Evolutionary conservation across 75 land plant genomes (phyloP).

Genomic region (Selaginella tamariscina): DNA sequence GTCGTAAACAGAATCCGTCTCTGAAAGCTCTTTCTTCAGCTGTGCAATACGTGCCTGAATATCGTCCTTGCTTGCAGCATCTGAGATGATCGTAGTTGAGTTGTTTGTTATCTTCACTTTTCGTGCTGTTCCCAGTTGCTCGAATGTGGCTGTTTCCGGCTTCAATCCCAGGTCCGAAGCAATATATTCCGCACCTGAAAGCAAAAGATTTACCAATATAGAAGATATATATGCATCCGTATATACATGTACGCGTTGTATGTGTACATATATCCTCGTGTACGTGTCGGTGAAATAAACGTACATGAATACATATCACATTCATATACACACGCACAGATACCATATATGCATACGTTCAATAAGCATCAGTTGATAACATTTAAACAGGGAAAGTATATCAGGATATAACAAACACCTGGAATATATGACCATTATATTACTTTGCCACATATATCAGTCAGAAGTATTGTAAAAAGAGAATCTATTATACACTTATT

Average conservation of each 20-base stretch:
- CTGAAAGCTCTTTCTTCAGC: constrained; percentile 2
- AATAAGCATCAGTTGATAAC: neutral
- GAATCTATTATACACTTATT: neutral
- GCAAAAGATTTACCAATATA: neutral
- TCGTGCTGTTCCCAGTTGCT: constrained; percentile 4
- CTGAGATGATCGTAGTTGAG: constrained; percentile 8
- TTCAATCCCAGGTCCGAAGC: neutral
- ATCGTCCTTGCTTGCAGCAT: constrained; percentile 3
- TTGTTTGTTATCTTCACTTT: constrained; percentile 4
- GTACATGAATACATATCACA: too few relatives aligned
- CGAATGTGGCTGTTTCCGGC: neutral
- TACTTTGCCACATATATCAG: neutral
- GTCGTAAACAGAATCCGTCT: constrained; percentile 4
- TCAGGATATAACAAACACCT: constrained; percentile 3
- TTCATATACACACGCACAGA: too few relatives aligned
- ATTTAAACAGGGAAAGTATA: too few relatives aligned
- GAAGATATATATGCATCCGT: neutral
- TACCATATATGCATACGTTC: too few relatives aligned
- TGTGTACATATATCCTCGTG: too few relatives aligned
- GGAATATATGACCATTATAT: neutral
- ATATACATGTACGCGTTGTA: too few relatives aligned
- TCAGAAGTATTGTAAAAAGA: neutral
- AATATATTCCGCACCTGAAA: constrained; percentile 8
- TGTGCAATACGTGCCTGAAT: constrained; percentile 8
- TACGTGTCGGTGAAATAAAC: too few relatives aligned